Evolutionary conservation across 2,329 filamentous ascomycete species (phyloP), one percentile per base, ranked within the genome.

Genomic region (Ophiocordyceps unilateralis): DNA sequence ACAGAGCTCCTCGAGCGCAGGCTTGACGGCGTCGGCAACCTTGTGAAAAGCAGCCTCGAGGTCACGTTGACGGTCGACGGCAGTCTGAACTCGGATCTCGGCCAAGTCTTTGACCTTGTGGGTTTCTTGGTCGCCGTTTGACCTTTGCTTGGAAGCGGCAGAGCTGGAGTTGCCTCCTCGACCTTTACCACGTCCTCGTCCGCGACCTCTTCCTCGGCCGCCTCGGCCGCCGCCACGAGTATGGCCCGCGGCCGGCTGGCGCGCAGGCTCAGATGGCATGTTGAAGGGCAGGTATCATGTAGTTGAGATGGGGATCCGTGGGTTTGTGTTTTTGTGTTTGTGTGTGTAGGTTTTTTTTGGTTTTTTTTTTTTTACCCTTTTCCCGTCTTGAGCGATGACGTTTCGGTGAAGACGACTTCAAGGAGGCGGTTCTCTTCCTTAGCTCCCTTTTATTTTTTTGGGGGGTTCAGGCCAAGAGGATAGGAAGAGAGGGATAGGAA

Each of bases 21-120:
- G 72, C 57, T 81, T 83, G 51, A 82, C 60, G 24, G 72, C 67
- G 50, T 74, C 70, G 45, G 75, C 69, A 42, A 84, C 70, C 45
- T 70, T 64, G n/a, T 74, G 69, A 58, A 75, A 84, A 21, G 68
- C 67, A 44, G 75, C 74, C 57, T 80, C 80, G 51, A 84, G 65
- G 50, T 81, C 72, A 49, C 79, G 69, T 55, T 79, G 74, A 43
- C 81, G 76, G 55, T 77, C 73, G 49, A 74, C 72, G 44, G 69
- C 67, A 41, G 72, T 72, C 55, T 77, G 74, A 43, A 70, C 67
- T 48, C 65, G 68, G 47, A 65, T 60, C 48, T 72, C 67, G 46
- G 66, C 61, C 51, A 74, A 76, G 51, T 67, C 67, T 60, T 76
- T 76, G 56, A 69, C 67, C 41, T 37, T 36, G 8, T 19, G 21